Evolutionary conservation across 1,139 yeast species (phyloP).

Genomic region (Yamadazyma sp.): DNA sequence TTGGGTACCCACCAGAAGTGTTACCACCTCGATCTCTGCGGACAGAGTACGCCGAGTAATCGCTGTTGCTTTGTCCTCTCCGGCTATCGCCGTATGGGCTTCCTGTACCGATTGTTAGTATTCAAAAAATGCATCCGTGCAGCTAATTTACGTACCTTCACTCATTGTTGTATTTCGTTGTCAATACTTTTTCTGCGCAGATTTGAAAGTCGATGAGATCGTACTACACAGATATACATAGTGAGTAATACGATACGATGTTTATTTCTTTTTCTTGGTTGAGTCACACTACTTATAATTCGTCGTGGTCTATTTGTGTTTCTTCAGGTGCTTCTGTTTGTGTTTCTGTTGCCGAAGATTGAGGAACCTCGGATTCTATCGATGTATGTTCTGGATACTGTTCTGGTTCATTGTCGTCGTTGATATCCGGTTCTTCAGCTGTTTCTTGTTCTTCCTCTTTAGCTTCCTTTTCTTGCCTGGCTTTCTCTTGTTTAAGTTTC

Average conservation of each 20-base stretch:
- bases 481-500: slow-evolving; percentile 25
- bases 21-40: slow-evolving; percentile 1
- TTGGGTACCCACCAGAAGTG: not conserved
- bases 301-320: slow-evolving; percentile 10
- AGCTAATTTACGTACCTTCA: slow-evolving; percentile 7
- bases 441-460: slow-evolving; percentile 14
- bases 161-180: slow-evolving; percentile 5
- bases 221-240: not conserved
- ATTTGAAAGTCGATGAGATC: slow-evolving; percentile 2
- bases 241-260: not conserved
- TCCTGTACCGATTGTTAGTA: slow-evolving; percentile 1
- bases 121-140: not conserved
- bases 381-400: slow-evolving; percentile 21
- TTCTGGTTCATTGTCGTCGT: slow-evolving; percentile 16
- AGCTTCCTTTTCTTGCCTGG: slow-evolving; percentile 18
- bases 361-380: not conserved
- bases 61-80: slow-evolving; percentile 5
- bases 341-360: slow-evolving; percentile 1
- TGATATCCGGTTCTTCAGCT: slow-evolving; percentile 13
- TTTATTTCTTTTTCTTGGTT: not conserved
- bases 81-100: slow-evolving; percentile 9
- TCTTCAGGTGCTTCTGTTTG: slow-evolving; percentile 5
- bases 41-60: slow-evolving; percentile 2
- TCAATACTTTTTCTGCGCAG: not conserved
- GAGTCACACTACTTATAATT: slow-evolving; percentile 4